Evolutionary conservation across 352 stramenopile genomes (phyloP), one percentile per base, ranked within the genome.

Genomic region (Phytophthora tentaculata): DNA sequence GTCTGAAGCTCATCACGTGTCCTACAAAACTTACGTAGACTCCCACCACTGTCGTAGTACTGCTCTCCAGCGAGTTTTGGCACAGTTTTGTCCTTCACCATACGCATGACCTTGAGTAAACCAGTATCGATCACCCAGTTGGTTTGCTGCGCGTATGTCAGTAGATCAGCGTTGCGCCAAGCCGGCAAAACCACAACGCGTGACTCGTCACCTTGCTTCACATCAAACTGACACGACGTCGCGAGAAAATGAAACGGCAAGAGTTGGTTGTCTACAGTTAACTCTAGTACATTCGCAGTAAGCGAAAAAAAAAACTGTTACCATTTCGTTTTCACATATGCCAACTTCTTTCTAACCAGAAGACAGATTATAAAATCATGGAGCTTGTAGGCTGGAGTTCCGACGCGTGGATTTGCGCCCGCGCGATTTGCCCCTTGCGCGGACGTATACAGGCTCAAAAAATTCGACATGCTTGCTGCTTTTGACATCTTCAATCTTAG

Each of bases 401-500:
- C 37, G 39, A 45, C 45, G 50, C 19, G 60, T 60, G 8, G 69
- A 58, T 55, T 63, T 61, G 39, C 60, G 69, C 1, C 41, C 56
- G 32, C 65, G 56, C 2, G 73, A 76, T 45, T 71, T 77, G 5
- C 60, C 56, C 12, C 55, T 62, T 20, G 49, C 56, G 41, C 39
- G 78, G 22, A 84, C 73, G 55, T 87, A 76, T 17, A 90, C 71
- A 0, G 82, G 82, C 19, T 80, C 73, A 9, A 81, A 68, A 60
- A 88, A 90, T 60, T 90, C 82, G n/a, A 90, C 61, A 41, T 77
- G 55, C 41, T 79, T 83, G 47, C 56, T 69, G n/a, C 50, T 69
- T 32, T 64, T 65, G 6, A 22, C 60, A 26, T 61, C 64, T 61
- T 67, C 63, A 16, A 10, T 32, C 24, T 69, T 71, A 3, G 56